Evolutionary conservation across 345 rosid species (phyloP), one percentile per base, ranked within the genome.

Genomic region (Boechera stricta): DNA sequence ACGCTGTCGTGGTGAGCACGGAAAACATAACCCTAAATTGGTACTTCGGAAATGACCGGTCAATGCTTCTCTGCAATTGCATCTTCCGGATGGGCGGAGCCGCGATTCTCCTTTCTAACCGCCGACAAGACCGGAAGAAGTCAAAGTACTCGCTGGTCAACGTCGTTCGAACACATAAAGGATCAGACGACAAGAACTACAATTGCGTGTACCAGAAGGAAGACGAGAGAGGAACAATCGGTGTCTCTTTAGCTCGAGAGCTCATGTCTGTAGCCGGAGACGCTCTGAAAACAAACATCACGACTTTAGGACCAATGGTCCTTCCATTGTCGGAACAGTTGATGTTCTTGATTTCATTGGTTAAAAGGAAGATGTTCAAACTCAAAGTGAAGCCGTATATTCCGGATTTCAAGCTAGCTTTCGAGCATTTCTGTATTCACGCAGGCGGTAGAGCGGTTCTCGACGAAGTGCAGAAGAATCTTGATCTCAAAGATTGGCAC

Each of bases 11-110:
- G 26, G 90, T 94, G 0, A 94, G 97, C 85, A 94, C 96, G 6
- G 98, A 94, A 68, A 94, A 91, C 83, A 89, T 89, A 13, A 94
- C 98, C 35, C 85, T 87, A 38, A 91, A 91, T 21, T 91, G 93
- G 94, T 94, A 91, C 57, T 87, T 89, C 26, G 98, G 98, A 0
- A 83, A 90, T 52, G 96, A 94, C 72, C 64, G 85, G 29, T 91
- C 98, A 35, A 94, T 94, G 98, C 78, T 91, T 24, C 83, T 94
- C 4, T 86, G 91, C 75, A 94, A 94, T 61, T 94, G 98, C 76
- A 84, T 91, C 18, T 94, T 94, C 73, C 91, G 98, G 2, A 94
- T 94, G 97, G 98, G 98, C 0, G 94, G 93, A 10, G 97, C 97
- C 7, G 98, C 98, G 4, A 82, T 89, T 32, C 96, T 94, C 18